Evolutionary conservation across 805 yeast genomes (phyloP), one percentile per base, ranked within the genome.

Genomic region (Ogataea minuta): DNA sequence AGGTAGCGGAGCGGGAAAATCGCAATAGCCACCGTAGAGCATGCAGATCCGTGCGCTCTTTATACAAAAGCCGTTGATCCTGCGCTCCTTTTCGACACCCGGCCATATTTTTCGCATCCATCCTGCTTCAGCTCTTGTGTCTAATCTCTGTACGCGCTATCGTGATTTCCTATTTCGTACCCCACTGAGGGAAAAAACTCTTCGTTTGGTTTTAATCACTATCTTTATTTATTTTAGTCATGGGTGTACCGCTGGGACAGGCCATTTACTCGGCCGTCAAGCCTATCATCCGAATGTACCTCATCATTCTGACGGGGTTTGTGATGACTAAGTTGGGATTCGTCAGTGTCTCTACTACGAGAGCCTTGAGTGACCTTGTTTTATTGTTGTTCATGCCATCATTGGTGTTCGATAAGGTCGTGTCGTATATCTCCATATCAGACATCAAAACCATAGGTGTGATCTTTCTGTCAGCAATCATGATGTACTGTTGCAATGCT

Each of bases 361-460:
- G 79, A 56, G 80, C 80, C 23, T 67, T 84, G 15, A 77, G 86
- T 2, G 86, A 81, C 55, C 62, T 79, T 32, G 75, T 82, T 9
- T 70, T 84, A 9, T 67, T 81, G 1, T 65, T 80, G 10, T 67
- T 83, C 37, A 66, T 83, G 67, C 93, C 93, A 2, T 72, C 81
- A 43, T 67, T 84, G 57, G 71, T 84, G 15, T 77, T 82, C 50
- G 69, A 77, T 49, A 81, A 79, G 49, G 68, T 84, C 45, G 82
- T 84, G 1, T 56, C 73, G 4, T 77, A 79, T 54, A 68, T 84
- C 25, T 71, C 76, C 35, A 77, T 79, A 41, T 63, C 73, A 2
- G 89, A 84, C 55, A 80, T 84, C 45, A 81, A 82, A 56, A 72
- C 74, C 41, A 72, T 84, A 11, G 93, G 89, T 2, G 80, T 84